phyloP scores from a whole-genome alignment of 352 stramenopile genomes.

The Phytophthora boehmeriae region DNA sequence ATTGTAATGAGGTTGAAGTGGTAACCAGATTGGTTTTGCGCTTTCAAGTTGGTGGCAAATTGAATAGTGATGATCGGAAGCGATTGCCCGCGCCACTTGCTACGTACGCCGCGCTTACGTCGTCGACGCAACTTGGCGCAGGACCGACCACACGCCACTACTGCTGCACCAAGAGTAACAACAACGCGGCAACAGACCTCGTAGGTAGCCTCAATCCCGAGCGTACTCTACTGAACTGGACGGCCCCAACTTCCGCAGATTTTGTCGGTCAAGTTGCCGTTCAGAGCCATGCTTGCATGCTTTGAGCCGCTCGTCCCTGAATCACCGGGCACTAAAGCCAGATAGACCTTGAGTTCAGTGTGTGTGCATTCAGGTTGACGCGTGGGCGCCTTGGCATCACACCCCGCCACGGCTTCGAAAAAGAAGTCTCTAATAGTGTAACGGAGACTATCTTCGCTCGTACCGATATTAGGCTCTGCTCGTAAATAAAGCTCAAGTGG shows the following conservation, averaged over 20 bases:
- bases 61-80: constrained; percentile 32
- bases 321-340: constrained; percentile 2
- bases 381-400: not conserved
- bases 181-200: constrained; percentile 34
- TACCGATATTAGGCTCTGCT: not conserved
- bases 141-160: constrained; percentile 23
- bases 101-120: constrained; percentile 14
- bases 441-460: constrained; percentile 27
- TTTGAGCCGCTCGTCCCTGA: not conserved
- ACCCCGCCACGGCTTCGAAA: constrained; percentile 18
- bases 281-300: constrained; percentile 36
- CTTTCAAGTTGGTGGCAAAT: constrained; percentile 36
- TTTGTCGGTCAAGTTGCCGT: constrained; percentile 40
- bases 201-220: constrained; percentile 31
- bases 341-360: constrained; percentile 1
- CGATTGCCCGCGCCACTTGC: constrained; percentile 16
- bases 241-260: constrained; percentile 17
- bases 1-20: constrained; percentile 7
- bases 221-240: constrained; percentile 46
- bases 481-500: constrained; percentile 10
- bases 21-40: constrained; percentile 18
- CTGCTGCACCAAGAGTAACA: constrained; percentile 37
- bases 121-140: constrained; percentile 20
- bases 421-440: constrained; percentile 19
- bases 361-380: not conserved